These are phyloP conservation scores for Aspergillus conjunctus DNA, from an alignment of 495 filamentous ascomycete genomes.

Conservation along the genomic window DNA sequence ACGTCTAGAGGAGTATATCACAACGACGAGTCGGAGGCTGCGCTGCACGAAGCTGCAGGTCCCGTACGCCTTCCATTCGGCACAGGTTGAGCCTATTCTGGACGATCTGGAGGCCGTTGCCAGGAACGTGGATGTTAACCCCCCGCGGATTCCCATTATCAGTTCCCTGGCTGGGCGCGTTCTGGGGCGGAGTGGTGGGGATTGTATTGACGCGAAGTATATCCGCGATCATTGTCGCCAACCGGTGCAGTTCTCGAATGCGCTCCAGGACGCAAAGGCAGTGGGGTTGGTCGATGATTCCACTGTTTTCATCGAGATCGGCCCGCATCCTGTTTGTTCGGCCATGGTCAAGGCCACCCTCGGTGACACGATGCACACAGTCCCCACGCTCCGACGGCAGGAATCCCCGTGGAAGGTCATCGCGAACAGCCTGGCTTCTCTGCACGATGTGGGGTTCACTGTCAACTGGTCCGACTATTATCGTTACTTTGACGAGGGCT, in stretches of 20 bases:
- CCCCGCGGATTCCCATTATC: conserved; percentile 26
- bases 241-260: conserved; percentile 29
- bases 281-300: conserved; percentile 21
- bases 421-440: conserved; percentile 47
- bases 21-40: conserved; percentile 12
- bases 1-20: conserved; percentile 4
- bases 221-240: conserved; percentile 24
- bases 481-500: neutral
- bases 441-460: conserved; percentile 61
- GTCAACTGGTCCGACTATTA: conserved; percentile 66
- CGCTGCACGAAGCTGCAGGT: conserved; percentile 44
- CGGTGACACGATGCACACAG: conserved; percentile 30
- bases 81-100: conserved; percentile 53
- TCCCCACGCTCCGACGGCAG: conserved; percentile 45
- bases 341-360: conserved; percentile 26
- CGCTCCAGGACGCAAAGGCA: conserved; percentile 24
- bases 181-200: conserved; percentile 12
- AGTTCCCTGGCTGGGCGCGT: conserved; percentile 25
- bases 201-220: conserved; percentile 25
- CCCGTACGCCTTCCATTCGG: conserved; percentile 57
- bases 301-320: conserved; percentile 40
- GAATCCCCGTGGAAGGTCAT: conserved; percentile 57
- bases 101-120: conserved; percentile 43
- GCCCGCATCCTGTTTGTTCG: conserved; percentile 34
- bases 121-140: conserved; percentile 35